These are phyloP conservation scores for Aechmea fasciata DNA, from an alignment of 176 grass and related monocot species.

Conservation along the genomic window DNA sequence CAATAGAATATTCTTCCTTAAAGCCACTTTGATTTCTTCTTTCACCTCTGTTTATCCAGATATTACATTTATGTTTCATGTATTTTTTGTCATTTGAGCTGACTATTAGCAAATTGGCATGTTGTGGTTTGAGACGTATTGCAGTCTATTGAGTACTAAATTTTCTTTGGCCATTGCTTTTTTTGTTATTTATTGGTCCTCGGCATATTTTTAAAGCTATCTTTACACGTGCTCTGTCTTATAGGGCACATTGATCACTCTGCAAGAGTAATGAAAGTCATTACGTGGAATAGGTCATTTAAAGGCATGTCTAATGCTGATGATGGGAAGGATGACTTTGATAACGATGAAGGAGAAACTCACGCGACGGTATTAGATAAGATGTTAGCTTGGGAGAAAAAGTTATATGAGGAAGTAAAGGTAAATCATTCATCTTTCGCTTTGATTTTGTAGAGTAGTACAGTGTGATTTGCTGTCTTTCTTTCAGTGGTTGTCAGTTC, in stretches of 20 bases:
- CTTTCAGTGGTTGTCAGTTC: neutral
- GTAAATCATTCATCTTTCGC: slow-evolving; percentile 25
- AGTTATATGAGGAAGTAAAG: slow-evolving; percentile 98
- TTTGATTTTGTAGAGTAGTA: neutral
- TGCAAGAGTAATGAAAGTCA: slow-evolving; percentile 96
- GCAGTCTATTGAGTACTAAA: too few relatives aligned
- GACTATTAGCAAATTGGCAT: too few relatives aligned
- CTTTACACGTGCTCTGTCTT: slow-evolving; percentile 25
- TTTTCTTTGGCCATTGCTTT: slow-evolving; percentile 3
- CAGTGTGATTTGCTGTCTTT: neutral
- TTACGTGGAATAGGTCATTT: slow-evolving; percentile 98
- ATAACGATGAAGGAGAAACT: slow-evolving; percentile 84
- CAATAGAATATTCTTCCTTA: too few relatives aligned
- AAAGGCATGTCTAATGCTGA: slow-evolving; percentile 77
- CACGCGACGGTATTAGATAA: slow-evolving; percentile 93
- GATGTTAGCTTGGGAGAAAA: slow-evolving; percentile 98
- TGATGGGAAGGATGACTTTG: slow-evolving; percentile 74
- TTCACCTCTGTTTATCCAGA: too few relatives aligned
- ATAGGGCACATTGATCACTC: slow-evolving; percentile 97
- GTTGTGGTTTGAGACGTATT: too few relatives aligned
- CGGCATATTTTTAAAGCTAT: slow-evolving; percentile 2
- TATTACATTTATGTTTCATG: too few relatives aligned
- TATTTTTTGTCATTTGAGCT: too few relatives aligned
- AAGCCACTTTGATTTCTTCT: too few relatives aligned
- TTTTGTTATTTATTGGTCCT: slow-evolving; percentile 13